Percentiles rank a stretch among this genome's conserved stretches.
These are phyloP conservation scores for Wickerhamiella nectarea DNA, from an alignment of 805 yeast genomes.

Conservation along the genomic window DNA sequence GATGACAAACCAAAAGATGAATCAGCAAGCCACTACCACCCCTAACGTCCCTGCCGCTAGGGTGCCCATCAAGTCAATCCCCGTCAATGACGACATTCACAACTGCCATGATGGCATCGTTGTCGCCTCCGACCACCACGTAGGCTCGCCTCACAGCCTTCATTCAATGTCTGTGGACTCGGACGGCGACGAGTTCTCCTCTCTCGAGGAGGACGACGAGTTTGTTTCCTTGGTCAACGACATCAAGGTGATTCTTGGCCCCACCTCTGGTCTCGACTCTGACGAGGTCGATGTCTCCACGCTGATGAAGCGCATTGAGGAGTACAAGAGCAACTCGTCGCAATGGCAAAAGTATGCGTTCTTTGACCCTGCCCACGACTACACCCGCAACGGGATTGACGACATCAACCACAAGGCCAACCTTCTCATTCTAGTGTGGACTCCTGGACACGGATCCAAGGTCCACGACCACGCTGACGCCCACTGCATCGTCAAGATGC, in stretches of 20 bases:
- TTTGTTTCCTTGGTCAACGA: slow-evolving; percentile 27
- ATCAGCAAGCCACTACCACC: background rate
- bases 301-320: slow-evolving; percentile 34
- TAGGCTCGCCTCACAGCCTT: background rate
- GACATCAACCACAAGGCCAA: slow-evolving; percentile 63
- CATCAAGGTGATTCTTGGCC: slow-evolving; percentile 27
- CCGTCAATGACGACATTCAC: background rate
- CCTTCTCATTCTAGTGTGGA: slow-evolving; percentile 55
- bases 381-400: slow-evolving; percentile 62
- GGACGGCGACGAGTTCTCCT: slow-evolving; percentile 5
- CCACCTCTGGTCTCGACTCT: slow-evolving; percentile 27
- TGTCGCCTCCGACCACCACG: background rate
- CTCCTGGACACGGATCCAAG: slow-evolving; percentile 47
- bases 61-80: background rate
- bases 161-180: slow-evolving; percentile 4
- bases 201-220: slow-evolving; percentile 6
- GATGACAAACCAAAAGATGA: background rate
- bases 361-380: slow-evolving; percentile 36
- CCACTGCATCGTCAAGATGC: slow-evolving; percentile 60
- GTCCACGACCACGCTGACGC: slow-evolving; percentile 69
- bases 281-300: slow-evolving; percentile 41
- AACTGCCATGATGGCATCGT: background rate
- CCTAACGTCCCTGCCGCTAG: background rate
- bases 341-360: slow-evolving; percentile 53
- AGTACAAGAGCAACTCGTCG: slow-evolving; percentile 33